These are phyloP conservation scores for Ophiostoma sp. DNA, from an alignment of 2,329 filamentous ascomycete genomes.

Conservation along the genomic window DNA sequence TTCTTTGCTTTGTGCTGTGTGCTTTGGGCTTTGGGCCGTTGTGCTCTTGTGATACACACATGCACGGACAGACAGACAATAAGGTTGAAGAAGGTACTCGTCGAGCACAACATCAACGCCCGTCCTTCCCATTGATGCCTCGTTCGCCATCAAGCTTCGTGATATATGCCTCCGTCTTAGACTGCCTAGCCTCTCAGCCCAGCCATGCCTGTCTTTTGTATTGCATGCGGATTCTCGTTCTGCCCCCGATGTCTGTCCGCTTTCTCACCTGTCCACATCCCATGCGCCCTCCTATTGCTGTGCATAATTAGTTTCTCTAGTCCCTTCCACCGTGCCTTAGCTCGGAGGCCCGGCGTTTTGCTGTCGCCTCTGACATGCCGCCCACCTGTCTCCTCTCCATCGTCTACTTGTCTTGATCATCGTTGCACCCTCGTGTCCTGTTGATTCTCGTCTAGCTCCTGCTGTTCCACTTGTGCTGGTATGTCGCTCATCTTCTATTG, in stretches of 20 bases:
- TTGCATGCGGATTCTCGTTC: background rate
- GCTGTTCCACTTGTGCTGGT: too few species aligned
- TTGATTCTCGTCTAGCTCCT: too few species aligned
- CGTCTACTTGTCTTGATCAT: background rate
- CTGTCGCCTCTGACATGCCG: background rate
- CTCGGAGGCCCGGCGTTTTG: conserved; percentile 13
- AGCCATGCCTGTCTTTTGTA: background rate
- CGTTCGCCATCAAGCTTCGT: background rate
- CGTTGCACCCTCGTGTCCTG: too few species aligned
- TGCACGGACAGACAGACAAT: background rate
- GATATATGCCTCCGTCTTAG: too few species aligned
- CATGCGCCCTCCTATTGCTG: conserved; percentile 15
- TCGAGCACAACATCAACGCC: background rate
- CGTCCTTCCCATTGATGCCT: background rate
- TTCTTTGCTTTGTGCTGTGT: background rate
- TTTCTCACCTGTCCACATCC: background rate
- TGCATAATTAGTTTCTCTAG: conserved; percentile 22
- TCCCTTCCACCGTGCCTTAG: conserved; percentile 19
- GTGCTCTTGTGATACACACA: background rate
- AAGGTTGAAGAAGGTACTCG: background rate
- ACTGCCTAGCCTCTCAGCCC: too few species aligned
- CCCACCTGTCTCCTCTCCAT: background rate
- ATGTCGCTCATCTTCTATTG: too few species aligned
- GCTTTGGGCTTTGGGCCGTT: too few species aligned
- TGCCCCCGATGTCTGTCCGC: background rate